Evolutionary conservation across 176 grass and related monocot species (phyloP).

Genomic region (Carex parvula): DNA sequence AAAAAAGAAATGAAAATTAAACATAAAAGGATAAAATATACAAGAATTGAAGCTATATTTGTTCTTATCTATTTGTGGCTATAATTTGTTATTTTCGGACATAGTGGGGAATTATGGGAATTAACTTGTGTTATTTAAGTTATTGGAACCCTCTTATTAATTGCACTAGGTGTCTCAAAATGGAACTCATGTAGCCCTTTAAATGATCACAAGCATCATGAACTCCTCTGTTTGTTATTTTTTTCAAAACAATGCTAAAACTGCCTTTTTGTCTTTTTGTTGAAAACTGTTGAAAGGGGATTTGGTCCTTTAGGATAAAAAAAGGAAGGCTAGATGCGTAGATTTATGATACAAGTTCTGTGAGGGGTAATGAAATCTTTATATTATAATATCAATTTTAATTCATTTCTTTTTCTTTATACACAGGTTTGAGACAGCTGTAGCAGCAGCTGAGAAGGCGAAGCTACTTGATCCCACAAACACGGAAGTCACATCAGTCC

Average conservation of each 20-base stretch:
- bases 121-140: not conserved
- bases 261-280: conserved; percentile 17
- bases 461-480: conserved; percentile 61
- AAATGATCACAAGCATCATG: not conserved
- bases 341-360: not conserved
- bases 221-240: not conserved
- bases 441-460: conserved; percentile 73
- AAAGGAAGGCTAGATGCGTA: not conserved
- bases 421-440: conserved; percentile 74
- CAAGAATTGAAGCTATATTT: not conserved
- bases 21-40: conserved; percentile 7
- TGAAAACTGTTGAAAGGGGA: not conserved
- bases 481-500: conserved; percentile 45
- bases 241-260: conserved; percentile 13
- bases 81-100: not conserved
- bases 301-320: conserved; percentile 32
- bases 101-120: not conserved
- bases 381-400: not conserved
- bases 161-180: not conserved
- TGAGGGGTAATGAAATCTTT: not conserved
- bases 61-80: conserved; percentile 3
- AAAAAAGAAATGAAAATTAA: not conserved
- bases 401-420: not conserved
- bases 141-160: not conserved
- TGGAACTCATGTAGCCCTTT: not conserved